These are phyloP conservation scores for Cajanus cajan DNA, from an alignment of 306 rosid genomes.

Conservation along the genomic window DNA sequence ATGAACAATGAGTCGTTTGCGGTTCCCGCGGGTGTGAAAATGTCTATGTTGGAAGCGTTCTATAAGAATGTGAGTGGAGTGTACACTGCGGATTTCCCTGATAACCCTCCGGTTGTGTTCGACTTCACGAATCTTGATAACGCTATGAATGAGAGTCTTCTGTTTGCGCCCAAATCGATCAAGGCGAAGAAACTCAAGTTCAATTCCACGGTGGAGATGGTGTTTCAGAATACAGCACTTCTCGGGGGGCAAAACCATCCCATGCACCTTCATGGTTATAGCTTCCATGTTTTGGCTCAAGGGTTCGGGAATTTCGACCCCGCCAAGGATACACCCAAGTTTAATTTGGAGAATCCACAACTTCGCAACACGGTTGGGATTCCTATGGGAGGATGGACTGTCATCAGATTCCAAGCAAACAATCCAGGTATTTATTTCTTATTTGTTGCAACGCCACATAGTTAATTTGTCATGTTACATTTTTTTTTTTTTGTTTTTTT, in stretches of 20 bases:
- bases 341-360: conserved; percentile 46
- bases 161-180: conserved; percentile 45
- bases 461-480: not conserved
- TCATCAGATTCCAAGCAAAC: not conserved
- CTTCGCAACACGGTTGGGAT: conserved; percentile 44
- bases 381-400: conserved; percentile 41
- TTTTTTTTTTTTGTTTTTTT: too few relatives aligned
- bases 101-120: conserved; percentile 40
- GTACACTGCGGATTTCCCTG: conserved; percentile 39
- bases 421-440: conserved; percentile 3
- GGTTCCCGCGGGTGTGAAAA: not conserved
- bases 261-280: not conserved
- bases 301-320: conserved; percentile 27
- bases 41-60: not conserved
- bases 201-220: conserved; percentile 61
- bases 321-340: conserved; percentile 3
- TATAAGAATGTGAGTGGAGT: not conserved
- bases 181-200: conserved; percentile 50
- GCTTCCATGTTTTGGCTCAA: conserved; percentile 19
- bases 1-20: not conserved
- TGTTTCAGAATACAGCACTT: conserved; percentile 55
- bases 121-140: conserved; percentile 30
- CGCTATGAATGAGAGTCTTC: not conserved
- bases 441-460: too few relatives aligned
- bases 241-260: conserved; percentile 19